These are phyloP conservation scores for Kodamaea suecica DNA, from an alignment of 1,139 yeast genomes.

Conservation along the genomic window DNA sequence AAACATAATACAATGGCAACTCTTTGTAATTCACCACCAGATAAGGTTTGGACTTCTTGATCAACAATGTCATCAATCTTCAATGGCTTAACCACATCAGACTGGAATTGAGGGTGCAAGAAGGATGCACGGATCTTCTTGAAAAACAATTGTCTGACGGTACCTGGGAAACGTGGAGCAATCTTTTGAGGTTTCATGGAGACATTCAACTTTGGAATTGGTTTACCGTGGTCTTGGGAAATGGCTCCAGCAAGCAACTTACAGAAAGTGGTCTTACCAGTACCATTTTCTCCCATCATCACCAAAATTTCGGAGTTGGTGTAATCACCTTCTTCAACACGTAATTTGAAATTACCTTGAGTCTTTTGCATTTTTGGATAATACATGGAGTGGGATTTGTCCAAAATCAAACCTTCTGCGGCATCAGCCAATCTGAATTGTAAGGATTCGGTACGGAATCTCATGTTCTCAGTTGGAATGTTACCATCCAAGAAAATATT, in stretches of 20 bases:
- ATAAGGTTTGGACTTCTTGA: conserved; percentile 94
- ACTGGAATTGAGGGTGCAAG: conserved; percentile 95
- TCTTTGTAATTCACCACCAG: conserved; percentile 99
- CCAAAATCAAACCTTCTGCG: conserved; percentile 70
- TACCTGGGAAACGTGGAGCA: conserved; percentile 97
- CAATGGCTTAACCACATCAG: conserved; percentile 95
- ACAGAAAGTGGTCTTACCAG: conserved; percentile 98
- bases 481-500: conserved; percentile 97
- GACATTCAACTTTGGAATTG: conserved; percentile 83
- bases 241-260: conserved; percentile 90
- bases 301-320: conserved; percentile 95
- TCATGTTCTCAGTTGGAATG: conserved; percentile 92
- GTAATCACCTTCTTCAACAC: conserved; percentile 82
- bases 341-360: conserved; percentile 90
- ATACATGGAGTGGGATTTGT: conserved; percentile 70
- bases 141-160: conserved; percentile 94
- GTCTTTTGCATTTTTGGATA: conserved; percentile 87
- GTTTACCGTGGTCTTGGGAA: conserved; percentile 73
- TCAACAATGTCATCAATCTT: conserved; percentile 91
- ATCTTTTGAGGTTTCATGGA: conserved; percentile 99
- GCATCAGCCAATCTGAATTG: conserved; percentile 96
- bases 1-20: conserved; percentile 94
- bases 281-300: conserved; percentile 99
- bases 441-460: conserved; percentile 92
- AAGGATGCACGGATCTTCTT: conserved; percentile 93